Percentiles rank a stretch among this genome's conserved stretches.
These are phyloP conservation scores for Phytopythium vexans DNA, from an alignment of 352 stramenopile genomes.

Conservation along the genomic window DNA sequence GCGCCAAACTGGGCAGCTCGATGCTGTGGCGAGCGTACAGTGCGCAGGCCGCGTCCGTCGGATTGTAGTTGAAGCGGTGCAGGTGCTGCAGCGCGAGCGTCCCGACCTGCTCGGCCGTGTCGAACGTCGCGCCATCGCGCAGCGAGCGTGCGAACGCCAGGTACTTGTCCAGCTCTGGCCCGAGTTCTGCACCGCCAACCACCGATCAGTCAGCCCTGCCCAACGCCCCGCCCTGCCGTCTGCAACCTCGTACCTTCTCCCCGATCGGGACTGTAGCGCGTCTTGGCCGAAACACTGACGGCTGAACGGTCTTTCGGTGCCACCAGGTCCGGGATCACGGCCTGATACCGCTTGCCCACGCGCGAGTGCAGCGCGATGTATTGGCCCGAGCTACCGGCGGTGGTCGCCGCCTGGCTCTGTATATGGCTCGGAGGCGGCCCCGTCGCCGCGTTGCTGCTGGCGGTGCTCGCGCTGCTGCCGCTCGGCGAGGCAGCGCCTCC, in stretches of 20 bases:
- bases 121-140: slow-evolving; percentile 75
- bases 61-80: slow-evolving; percentile 82
- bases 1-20: slow-evolving; percentile 42
- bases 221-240: too few species aligned
- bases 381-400: slow-evolving; percentile 17
- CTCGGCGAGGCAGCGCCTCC: not conserved
- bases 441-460: not conserved
- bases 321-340: slow-evolving; percentile 55
- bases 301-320: slow-evolving; percentile 8
- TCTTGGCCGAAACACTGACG: slow-evolving; percentile 14
- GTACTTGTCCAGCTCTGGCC: slow-evolving; percentile 73
- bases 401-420: slow-evolving; percentile 1
- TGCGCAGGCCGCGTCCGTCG: slow-evolving; percentile 70
- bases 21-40: slow-evolving; percentile 83
- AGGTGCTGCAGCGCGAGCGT: slow-evolving; percentile 72
- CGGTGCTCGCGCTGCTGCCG: not conserved
- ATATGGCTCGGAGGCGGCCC: not conserved
- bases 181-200: slow-evolving; percentile 31
- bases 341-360: slow-evolving; percentile 82
- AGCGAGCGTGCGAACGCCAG: slow-evolving; percentile 70
- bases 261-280: slow-evolving; percentile 44
- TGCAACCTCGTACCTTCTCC: slow-evolving; percentile 37
- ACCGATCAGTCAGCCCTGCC: slow-evolving; percentile 11
- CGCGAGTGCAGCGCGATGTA: slow-evolving; percentile 74
- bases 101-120: slow-evolving; percentile 71